Evolutionary conservation across 2,329 filamentous ascomycete species (phyloP), one percentile per base, ranked within the genome.

Genomic region (Penicillium vulpinum): DNA sequence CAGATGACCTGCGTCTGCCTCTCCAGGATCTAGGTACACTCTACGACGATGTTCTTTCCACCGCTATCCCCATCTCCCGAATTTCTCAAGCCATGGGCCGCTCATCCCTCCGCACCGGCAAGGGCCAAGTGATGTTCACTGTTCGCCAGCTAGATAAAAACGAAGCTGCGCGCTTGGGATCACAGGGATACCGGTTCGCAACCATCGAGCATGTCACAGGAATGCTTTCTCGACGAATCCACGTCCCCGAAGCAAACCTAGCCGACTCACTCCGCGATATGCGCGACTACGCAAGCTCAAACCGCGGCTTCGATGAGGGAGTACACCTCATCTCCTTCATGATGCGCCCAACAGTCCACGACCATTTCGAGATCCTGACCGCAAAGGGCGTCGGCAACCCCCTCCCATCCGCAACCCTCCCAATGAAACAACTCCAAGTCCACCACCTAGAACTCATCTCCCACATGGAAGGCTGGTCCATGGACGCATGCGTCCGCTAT

Each of bases 61-160:
- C 90, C 0, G 88, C 84, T 6, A 71, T 72, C 0, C 68, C 72
- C 2, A 62, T 69, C 3, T 74, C 69, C 4, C 64, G 66, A 38
- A 57, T 70, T 39, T 67, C 65, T 31, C 60, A 60, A 2, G 67
- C 67, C 2, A 67, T 69, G 62, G 68, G 65, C 47, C 67, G 69
- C 28, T 68, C 61, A 18, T 64, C 64, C 24, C 56, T 66, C 15
- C 54, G 67, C 60, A 57, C 73, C 36, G 88, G 88, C 4, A 86
- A 86, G 57, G 91, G 92, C 0, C 90, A 92, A 52, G 81, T 95
- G 44, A 84, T 96, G 71, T 92, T 95, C 65, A 81, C 95, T 10
- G 88, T 92, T 6, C 88, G 87, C 11, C 82, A 82, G 41, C 80
- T 89, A 2, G 78, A 75, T 33, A 78, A 79, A 33, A 77, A 81